Base-by-base conservation (phyloP, 176 grass and related monocot genomes). In the Thinopyrum elongatum region DNA sequence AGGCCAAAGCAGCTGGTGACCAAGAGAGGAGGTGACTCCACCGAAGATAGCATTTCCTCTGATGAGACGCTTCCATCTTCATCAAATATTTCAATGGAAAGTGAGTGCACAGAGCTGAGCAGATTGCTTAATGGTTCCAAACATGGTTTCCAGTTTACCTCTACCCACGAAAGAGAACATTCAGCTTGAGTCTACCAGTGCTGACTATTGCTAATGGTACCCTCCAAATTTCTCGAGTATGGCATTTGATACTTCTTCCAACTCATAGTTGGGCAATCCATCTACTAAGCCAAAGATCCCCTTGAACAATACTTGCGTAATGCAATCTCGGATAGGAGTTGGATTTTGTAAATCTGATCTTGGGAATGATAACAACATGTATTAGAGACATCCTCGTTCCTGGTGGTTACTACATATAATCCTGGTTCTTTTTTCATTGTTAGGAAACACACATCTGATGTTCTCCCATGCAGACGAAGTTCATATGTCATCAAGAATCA, bases 401-500 rank as follows among this genome's bases (percentile, higher is more conserved):
- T 26, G 0, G 91, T 93, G 6, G 88, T 90, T 10, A 90, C 72
- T 14, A n/a, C n/a, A n/a, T n/a, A 93, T 79, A 27, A 93, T 61
- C 34, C 84, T 87, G 66, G 82, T 93, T 38, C 91, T 82, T 16
- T 74, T 88, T 17, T 36, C 64, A 34, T 77, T 82, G 16, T 93
- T 65, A 76, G 91, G 84, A 8, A 93, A 85, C 53, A 71, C 88
- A 70, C 36, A 78, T 66, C 36, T 75, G 25, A 90, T 87, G 29
- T 73, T 82, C 22, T 88, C 81, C 91, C 91, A 93, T 23, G 81
- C 60, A 2, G 70, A 76, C 55, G 64, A 30, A 5, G 53, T 82
- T 69, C 76, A 85, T 61, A 92, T 86, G 25, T 92, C 90, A 82
- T 92, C 90, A 17, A 88, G 74, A 13, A 92, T 80, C 23, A 87